A percentile compares a stretch with the other conserved stretches of the same genome.
These are phyloP conservation scores for Calamus simplicifolius DNA, from an alignment of 176 grass and related monocot genomes.

Conservation along the genomic window DNA sequence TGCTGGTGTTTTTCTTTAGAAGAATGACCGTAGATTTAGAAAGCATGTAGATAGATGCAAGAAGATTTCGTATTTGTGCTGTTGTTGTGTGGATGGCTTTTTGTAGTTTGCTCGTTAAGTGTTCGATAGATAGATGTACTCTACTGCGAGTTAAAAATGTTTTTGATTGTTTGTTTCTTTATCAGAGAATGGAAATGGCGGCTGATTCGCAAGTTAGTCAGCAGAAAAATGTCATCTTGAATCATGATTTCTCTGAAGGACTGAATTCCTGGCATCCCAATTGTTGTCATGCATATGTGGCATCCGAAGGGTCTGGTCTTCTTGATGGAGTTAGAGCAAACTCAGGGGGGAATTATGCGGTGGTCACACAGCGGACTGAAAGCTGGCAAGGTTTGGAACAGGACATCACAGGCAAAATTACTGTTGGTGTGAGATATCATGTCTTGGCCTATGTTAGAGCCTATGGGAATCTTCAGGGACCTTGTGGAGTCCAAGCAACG, in stretches of 20 bases:
- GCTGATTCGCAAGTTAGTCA: not conserved
- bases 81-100: too few relatives aligned
- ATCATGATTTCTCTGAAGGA: conserved; percentile 78
- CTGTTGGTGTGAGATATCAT: conserved; percentile 47
- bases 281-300: conserved; percentile 62
- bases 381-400: conserved; percentile 92
- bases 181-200: too few relatives aligned
- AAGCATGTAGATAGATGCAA: too few relatives aligned
- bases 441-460: conserved; percentile 58
- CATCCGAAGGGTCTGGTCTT: conserved; percentile 49
- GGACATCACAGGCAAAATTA: conserved; percentile 59
- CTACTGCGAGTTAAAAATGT: too few relatives aligned
- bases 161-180: too few relatives aligned
- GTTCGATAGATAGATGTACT: too few relatives aligned
- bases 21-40: too few relatives aligned
- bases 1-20: too few relatives aligned
- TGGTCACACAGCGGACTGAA: conserved; percentile 63
- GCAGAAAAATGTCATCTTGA: conserved; percentile 41
- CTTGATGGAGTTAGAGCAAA: conserved; percentile 59
- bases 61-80: too few relatives aligned
- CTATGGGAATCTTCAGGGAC: conserved; percentile 42
- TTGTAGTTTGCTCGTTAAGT: too few relatives aligned
- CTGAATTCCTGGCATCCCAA: conserved; percentile 63
- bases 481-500: conserved; percentile 46
- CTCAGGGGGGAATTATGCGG: conserved; percentile 66